Percentiles rank a stretch among this genome's conserved stretches.
These are phyloP conservation scores for Cytospora paraplurivora DNA, from an alignment of 2,329 filamentous ascomycete genomes.

Conservation along the genomic window DNA sequence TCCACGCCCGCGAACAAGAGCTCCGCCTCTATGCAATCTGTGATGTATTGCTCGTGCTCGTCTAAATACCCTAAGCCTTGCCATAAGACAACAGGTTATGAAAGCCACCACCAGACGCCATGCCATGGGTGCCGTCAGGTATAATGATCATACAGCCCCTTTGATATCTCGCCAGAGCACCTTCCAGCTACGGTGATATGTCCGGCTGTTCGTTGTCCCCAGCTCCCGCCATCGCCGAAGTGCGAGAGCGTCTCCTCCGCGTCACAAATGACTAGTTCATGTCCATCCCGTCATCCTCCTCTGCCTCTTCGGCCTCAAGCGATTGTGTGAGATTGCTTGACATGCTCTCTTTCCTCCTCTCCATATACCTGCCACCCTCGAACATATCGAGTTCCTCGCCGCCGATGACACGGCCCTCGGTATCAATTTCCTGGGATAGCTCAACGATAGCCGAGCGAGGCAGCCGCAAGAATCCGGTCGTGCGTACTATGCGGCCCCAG, in stretches of 20 bases:
- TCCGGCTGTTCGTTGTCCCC: background rate
- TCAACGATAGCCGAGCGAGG: slow-evolving; percentile 82
- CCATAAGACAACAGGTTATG: slow-evolving; percentile 1
- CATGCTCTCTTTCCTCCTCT: slow-evolving; percentile 60
- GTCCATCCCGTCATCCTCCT: slow-evolving; percentile 65
- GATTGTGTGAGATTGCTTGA: slow-evolving; percentile 61
- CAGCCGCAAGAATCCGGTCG: slow-evolving; percentile 79
- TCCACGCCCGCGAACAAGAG: slow-evolving; percentile 60
- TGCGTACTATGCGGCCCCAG: slow-evolving; percentile 93
- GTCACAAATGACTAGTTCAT: slow-evolving; percentile 42
- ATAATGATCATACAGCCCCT: background rate
- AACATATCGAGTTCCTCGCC: slow-evolving; percentile 75
- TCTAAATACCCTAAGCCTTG: slow-evolving; percentile 8
- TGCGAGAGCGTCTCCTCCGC: slow-evolving; percentile 8
- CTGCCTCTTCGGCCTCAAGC: slow-evolving; percentile 59
- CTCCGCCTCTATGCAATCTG: slow-evolving; percentile 31
- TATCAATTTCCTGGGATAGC: slow-evolving; percentile 89
- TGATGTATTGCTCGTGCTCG: slow-evolving; percentile 7
- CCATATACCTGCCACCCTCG: slow-evolving; percentile 44
- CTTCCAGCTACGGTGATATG: background rate
- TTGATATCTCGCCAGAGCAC: background rate
- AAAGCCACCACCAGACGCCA: slow-evolving; percentile 22
- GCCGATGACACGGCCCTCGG: slow-evolving; percentile 85
- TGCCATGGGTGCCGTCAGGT: slow-evolving; percentile 19
- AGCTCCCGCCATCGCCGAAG: background rate